A percentile compares a stretch with the other conserved stretches of the same genome.
phyloP scores from a whole-genome alignment of 176 grass and related monocot genomes.

The Typha latifolia region DNA sequence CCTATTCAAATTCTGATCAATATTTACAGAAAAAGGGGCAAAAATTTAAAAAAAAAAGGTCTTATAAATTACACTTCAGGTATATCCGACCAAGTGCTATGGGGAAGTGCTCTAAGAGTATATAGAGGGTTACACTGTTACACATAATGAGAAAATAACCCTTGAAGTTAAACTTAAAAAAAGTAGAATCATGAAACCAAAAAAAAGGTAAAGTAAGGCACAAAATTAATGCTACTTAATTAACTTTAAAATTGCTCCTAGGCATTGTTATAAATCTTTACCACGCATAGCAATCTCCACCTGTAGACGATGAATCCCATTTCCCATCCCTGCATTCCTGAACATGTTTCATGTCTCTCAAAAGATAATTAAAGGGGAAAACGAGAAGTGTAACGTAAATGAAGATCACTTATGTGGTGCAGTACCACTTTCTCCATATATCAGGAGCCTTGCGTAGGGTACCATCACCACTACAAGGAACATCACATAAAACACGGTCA shows the following conservation, averaged over 20 bases:
- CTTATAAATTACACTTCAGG: too few relatives aligned
- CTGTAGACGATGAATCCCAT: constrained; percentile 91
- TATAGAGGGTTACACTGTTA: too few relatives aligned
- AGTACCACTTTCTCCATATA: constrained; percentile 98
- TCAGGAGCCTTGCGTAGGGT: constrained; percentile 95
- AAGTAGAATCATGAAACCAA: background rate
- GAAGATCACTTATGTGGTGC: background rate
- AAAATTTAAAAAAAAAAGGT: too few relatives aligned
- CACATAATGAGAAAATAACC: too few relatives aligned
- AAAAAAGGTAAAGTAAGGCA: constrained; percentile 10
- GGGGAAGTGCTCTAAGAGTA: too few relatives aligned
- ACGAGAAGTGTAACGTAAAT: background rate
- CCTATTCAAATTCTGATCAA: too few relatives aligned
- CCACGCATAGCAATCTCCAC: constrained; percentile 93
- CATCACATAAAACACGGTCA: constrained; percentile 88
- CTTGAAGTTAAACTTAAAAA: too few relatives aligned
- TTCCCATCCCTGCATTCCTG: constrained; percentile 95
- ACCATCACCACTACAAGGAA: constrained; percentile 98
- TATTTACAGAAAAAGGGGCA: too few relatives aligned
- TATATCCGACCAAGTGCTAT: too few relatives aligned
- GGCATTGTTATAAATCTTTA: constrained; percentile 26
- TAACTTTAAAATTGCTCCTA: background rate
- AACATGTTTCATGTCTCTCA: constrained; percentile 19
- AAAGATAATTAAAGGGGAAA: constrained; percentile 12
- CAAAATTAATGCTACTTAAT: background rate